phyloP scores from a whole-genome alignment of 371 early-diverging fungal genomes.

The Lichtheimia corymbifera region DNA sequence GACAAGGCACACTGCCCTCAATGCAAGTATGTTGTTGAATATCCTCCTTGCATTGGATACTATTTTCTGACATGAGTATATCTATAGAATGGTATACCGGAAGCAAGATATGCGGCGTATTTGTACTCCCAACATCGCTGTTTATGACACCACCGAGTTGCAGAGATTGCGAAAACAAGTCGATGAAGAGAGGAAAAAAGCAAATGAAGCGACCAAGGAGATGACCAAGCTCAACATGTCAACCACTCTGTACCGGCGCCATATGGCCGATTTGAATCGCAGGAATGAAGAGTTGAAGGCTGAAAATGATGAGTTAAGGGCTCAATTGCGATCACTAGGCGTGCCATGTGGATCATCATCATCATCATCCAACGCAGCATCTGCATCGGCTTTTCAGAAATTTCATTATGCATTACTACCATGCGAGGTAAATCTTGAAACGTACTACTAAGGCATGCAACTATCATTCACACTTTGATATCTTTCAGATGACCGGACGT shows the following conservation, averaged over 20 bases:
- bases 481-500: constrained; percentile 5
- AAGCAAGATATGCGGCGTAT: constrained; percentile 4
- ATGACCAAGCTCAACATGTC: neutral
- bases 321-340: neutral
- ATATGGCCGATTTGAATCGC: neutral
- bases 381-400: neutral
- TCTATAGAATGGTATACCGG: neutral
- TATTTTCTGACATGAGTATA: neutral
- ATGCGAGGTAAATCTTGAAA: constrained; percentile 4
- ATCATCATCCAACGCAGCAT: neutral
- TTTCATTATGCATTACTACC: neutral
- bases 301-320: neutral
- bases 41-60: neutral
- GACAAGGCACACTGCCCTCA: constrained; percentile 4
- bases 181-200: neutral
- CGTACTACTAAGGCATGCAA: neutral
- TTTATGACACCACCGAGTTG: constrained; percentile 9
- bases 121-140: neutral
- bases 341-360: neutral
- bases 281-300: constrained; percentile 1
- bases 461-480: neutral
- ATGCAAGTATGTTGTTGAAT: constrained; percentile 4
- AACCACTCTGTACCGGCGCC: neutral
- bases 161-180: constrained; percentile 8
- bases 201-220: neutral